Evolutionary conservation across 202 grass and related monocot species (phyloP), one percentile per base, ranked within the genome.

Genomic region (Carex arenaria): DNA sequence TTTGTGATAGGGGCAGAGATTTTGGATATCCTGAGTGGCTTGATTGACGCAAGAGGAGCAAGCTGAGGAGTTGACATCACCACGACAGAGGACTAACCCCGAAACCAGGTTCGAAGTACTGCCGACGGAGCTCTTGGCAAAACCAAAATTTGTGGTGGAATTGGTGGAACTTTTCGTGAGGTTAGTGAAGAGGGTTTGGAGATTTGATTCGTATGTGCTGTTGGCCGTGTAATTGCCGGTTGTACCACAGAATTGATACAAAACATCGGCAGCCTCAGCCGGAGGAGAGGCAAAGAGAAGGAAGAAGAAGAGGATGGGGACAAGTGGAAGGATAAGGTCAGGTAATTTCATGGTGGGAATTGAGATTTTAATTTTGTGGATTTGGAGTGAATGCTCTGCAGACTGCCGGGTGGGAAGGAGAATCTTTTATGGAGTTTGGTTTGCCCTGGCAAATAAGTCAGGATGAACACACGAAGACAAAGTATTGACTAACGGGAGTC

Each of bases 1-100:
- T 84, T 69, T 91, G 76, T 76, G 10, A 55, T 76, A 66, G 10
- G 83, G 3, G 71, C 87, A 94, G 20, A 78, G 4, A 30, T 82
- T 73, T 19, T 52, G 85, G 2, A 78, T 28, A 56, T 88, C 89
- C 5, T 15, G 30, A 83, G 87, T 84, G 0, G 85, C 92, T 49
- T 43, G 66, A 53, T 36, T 15, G 38, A 91, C 38, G 85, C 92
- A 94, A 52, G 31, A 15, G 2, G 40, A 22, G 70, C 92, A 94
- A 3, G 0, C 3, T 1, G 76, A 80, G 40, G 36, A 64, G 65
- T 90, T 88, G 63, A 36, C 40, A 52, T 94, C 87, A 10, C 89
- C 89, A 18, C 89, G 91, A 79, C 94, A 97, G 51, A 93, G 81
- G 8, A 34, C 82, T 22, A 93, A 65, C 9, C 89, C 91, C n/a